Conservation (phyloP, 2,329 filamentous ascomycete species). For the Trichoderma sp. region DNA sequence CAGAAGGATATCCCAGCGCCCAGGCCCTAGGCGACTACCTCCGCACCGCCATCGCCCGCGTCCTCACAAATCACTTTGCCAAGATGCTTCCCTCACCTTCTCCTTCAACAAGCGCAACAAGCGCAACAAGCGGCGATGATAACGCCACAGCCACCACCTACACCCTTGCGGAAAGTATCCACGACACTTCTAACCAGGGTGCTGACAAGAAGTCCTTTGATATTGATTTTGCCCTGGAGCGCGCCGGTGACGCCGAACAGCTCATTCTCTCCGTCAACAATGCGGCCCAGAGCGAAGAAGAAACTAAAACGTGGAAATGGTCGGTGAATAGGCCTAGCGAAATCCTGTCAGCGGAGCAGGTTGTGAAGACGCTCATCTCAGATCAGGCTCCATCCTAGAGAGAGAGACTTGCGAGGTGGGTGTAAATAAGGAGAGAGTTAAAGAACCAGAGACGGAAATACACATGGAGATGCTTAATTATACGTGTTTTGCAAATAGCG, state of each 20-base stretch:
- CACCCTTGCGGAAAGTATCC: slow-evolving; percentile 40
- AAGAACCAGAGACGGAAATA: not conserved
- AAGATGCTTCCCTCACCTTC: slow-evolving; percentile 31
- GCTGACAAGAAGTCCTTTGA: slow-evolving; percentile 36
- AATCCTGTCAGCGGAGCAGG: slow-evolving; percentile 32
- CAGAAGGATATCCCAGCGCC: slow-evolving; percentile 51
- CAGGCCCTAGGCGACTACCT: slow-evolving; percentile 53
- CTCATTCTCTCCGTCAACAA: slow-evolving; percentile 35
- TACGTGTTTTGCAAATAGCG: not conserved
- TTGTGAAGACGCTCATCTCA: slow-evolving; percentile 33
- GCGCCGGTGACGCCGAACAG: slow-evolving; percentile 27
- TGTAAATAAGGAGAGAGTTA: not conserved
- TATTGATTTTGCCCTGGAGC: slow-evolving; percentile 41
- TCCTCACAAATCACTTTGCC: slow-evolving; percentile 45
- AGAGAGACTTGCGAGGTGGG: not conserved
- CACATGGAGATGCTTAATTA: not conserved
- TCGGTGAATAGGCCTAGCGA: slow-evolving; percentile 30
- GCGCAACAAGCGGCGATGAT: not conserved
- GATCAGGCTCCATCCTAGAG: slow-evolving; percentile 32
- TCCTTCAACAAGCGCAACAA: not conserved
- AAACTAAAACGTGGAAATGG: slow-evolving; percentile 41
- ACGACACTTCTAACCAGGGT: slow-evolving; percentile 42
- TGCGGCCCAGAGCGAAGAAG: slow-evolving; percentile 29
- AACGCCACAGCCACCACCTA: too few relatives aligned
- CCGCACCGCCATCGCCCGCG: slow-evolving; percentile 47